Conservation (phyloP, 2,329 filamentous ascomycete species). For the Colletotrichum tropicicola region DNA sequence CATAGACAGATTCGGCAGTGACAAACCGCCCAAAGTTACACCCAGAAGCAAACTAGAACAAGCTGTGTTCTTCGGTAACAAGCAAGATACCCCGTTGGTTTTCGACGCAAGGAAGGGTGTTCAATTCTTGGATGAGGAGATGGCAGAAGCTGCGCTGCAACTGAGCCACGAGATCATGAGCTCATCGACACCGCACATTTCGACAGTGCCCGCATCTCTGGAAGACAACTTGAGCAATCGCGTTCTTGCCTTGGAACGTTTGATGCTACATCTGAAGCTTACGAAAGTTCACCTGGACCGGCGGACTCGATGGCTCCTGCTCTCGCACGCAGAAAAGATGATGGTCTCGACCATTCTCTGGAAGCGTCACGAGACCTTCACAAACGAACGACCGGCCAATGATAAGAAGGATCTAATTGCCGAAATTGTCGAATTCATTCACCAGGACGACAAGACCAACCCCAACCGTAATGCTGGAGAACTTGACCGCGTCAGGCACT, state of each 20-base stretch:
- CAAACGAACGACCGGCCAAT: constrained; percentile 65
- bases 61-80: constrained; percentile 89
- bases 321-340: constrained; percentile 93
- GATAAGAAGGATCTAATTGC: constrained; percentile 76
- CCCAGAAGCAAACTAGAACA: constrained; percentile 93
- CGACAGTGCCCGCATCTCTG: constrained; percentile 76
- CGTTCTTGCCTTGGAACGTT: constrained; percentile 75
- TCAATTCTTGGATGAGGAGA: constrained; percentile 73
- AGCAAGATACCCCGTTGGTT: constrained; percentile 86
- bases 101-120: constrained; percentile 76
- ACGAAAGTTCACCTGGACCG: constrained; percentile 74
- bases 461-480: constrained; percentile 73
- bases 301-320: constrained; percentile 77
- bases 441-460: constrained; percentile 78
- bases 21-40: constrained; percentile 70
- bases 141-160: constrained; percentile 78
- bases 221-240: constrained; percentile 83
- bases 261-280: constrained; percentile 76
- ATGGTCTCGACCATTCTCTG: constrained; percentile 82
- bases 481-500: constrained; percentile 82
- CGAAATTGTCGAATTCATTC: constrained; percentile 79
- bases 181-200: constrained; percentile 79
- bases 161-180: constrained; percentile 85
- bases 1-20: constrained; percentile 66
- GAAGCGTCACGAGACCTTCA: constrained; percentile 79